Percentiles rank a stretch among this genome's conserved stretches.
Conservation (phyloP, 768 basidiomycete genomes). For the Lactarius evosmus region DNA sequence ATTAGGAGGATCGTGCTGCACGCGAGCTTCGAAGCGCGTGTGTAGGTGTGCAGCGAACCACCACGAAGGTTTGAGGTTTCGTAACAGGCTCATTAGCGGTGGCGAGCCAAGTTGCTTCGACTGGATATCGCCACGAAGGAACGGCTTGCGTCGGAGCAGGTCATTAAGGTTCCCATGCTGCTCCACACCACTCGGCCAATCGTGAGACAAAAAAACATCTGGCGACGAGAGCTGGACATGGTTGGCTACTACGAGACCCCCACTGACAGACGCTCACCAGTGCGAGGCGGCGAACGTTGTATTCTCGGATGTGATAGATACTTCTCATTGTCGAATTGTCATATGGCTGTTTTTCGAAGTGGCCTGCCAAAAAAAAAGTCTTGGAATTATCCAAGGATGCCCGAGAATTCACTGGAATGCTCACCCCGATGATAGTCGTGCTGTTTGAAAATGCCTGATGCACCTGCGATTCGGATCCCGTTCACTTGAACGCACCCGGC, state of each 20-base stretch:
- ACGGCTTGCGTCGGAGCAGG: slow-evolving; percentile 73
- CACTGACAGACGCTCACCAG: slow-evolving; percentile 44
- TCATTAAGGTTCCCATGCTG: slow-evolving; percentile 65
- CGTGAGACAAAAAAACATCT: slow-evolving; percentile 33
- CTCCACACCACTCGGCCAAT: slow-evolving; percentile 50
- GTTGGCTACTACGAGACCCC: not conserved
- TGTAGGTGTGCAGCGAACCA: slow-evolving; percentile 96
- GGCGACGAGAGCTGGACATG: slow-evolving; percentile 51
- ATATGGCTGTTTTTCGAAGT: slow-evolving; percentile 83
- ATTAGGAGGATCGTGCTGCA: slow-evolving; percentile 39
- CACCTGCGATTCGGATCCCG: slow-evolving; percentile 84
- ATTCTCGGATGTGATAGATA: slow-evolving; percentile 89
- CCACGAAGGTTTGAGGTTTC: slow-evolving; percentile 62
- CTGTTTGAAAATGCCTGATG: slow-evolving; percentile 86
- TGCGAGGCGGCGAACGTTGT: slow-evolving; percentile 73
- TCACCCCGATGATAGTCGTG: slow-evolving; percentile 70
- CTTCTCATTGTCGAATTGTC: slow-evolving; percentile 67
- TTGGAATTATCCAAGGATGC: slow-evolving; percentile 20
- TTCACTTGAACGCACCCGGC: slow-evolving; percentile 79
- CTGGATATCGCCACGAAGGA: slow-evolving; percentile 68
- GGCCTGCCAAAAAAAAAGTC: slow-evolving; percentile 44
- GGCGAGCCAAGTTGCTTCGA: slow-evolving; percentile 69
- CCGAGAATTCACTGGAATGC: not conserved
- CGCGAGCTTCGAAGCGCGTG: slow-evolving; percentile 74
- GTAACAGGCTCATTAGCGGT: slow-evolving; percentile 58